These are phyloP conservation scores for Lasiodiplodia sp. DNA, from an alignment of 2,329 filamentous ascomycete species.

Conservation along the genomic window DNA sequence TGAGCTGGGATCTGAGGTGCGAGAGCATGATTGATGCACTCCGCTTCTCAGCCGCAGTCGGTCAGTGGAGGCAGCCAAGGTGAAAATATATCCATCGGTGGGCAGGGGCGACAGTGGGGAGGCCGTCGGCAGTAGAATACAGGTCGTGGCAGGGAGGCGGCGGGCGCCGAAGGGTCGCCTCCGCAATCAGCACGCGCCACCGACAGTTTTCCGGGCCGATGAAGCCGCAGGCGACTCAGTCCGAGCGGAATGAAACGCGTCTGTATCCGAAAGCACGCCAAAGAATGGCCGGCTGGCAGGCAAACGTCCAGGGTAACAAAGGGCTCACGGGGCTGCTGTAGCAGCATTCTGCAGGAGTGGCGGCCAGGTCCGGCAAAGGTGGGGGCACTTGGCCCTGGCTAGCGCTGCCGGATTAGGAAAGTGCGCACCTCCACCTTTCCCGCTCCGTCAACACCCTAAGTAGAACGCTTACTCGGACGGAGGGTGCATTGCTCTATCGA, in stretches of 20 bases:
- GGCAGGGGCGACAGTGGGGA: conserved; percentile 14
- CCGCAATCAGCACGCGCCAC: conserved; percentile 6
- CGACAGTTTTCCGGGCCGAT: background rate
- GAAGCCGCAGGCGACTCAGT: background rate
- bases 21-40: background rate
- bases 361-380: conserved; percentile 7
- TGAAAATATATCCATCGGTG: conserved; percentile 15
- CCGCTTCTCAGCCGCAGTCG: conserved; percentile 23
- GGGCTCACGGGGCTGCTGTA: background rate
- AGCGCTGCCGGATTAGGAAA: conserved; percentile 6
- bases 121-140: conserved; percentile 9
- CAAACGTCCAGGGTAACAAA: background rate
- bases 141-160: conserved; percentile 22
- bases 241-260: background rate
- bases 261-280: background rate
- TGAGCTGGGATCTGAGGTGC: background rate
- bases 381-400: conserved; percentile 8
- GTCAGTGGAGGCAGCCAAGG: background rate
- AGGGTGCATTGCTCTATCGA: too few relatives aligned
- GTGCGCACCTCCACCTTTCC: conserved; percentile 7
- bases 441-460: too few relatives aligned
- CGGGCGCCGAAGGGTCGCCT: conserved; percentile 20
- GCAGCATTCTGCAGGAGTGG: conserved; percentile 12
- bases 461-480: background rate
- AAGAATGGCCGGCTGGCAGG: background rate